A percentile compares a stretch with the other conserved stretches of the same genome.
phyloP scores from a whole-genome alignment of 2,329 filamentous ascomycete species.

The Colletotrichum sp. region DNA sequence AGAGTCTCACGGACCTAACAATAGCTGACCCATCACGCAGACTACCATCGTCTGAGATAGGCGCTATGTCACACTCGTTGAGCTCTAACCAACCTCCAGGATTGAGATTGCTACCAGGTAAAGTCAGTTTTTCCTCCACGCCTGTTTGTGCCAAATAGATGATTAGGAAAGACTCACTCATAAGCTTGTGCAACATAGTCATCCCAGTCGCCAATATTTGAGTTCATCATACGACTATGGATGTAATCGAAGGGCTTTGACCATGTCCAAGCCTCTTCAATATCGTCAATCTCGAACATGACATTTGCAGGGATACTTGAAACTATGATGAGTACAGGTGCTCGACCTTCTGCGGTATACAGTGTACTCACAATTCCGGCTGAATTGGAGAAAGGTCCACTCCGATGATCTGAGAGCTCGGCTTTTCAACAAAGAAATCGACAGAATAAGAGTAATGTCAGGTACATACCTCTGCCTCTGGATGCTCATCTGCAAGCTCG shows the following conservation, averaged over 20 bases:
- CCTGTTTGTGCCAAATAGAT: neutral
- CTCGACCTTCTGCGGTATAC: neutral
- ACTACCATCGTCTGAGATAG: neutral
- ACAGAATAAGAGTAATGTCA: neutral
- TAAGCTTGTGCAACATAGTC: slow-evolving; percentile 38
- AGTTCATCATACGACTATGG: neutral
- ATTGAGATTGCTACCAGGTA: slow-evolving; percentile 15
- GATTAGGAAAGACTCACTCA: neutral
- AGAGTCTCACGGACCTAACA: neutral
- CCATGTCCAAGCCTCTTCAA: slow-evolving; percentile 37
- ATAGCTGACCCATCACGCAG: neutral
- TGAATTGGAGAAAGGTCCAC: slow-evolving; percentile 40
- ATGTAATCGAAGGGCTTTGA: slow-evolving; percentile 37
- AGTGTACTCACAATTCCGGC: slow-evolving; percentile 27
- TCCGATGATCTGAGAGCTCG: slow-evolving; percentile 21
- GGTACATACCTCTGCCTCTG: slow-evolving; percentile 30
- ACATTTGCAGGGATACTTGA: slow-evolving; percentile 23
- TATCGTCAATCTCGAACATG: slow-evolving; percentile 44
- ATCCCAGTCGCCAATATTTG: slow-evolving; percentile 33
- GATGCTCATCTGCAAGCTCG: slow-evolving; percentile 29
- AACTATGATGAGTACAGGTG: neutral
- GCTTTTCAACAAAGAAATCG: neutral
- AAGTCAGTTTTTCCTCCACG: neutral
- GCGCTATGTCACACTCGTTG: neutral
- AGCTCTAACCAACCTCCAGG: neutral